These are phyloP conservation scores for Cystobasidiaceae sp. DNA, from an alignment of 1,284 basidiomycete genomes.

Conservation along the genomic window DNA sequence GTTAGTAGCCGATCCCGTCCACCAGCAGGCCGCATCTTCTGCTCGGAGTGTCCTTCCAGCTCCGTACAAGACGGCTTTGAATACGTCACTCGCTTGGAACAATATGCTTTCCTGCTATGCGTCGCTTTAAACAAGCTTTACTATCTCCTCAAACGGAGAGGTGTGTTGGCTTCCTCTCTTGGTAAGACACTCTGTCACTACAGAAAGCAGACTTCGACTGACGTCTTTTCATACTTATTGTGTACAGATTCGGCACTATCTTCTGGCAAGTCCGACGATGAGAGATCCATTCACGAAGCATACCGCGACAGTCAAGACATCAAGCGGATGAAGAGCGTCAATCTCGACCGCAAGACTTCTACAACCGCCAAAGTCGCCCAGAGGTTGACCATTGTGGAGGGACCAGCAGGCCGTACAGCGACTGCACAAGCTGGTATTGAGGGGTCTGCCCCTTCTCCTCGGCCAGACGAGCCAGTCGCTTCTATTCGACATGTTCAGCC, in stretches of 20 bases:
- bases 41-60: conserved; percentile 62
- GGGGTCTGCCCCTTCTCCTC: background rate
- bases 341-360: conserved; percentile 82
- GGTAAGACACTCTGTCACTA: no score
- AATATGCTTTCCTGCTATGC: conserved; percentile 94
- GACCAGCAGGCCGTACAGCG: conserved; percentile 79
- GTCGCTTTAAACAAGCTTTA: conserved; percentile 90
- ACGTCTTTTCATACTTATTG: no score
- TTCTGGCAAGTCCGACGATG: conserved; percentile 16
- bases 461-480: background rate
- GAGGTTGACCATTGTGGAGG: conserved; percentile 91
- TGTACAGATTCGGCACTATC: conserved; percentile 6
- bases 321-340: conserved; percentile 85
- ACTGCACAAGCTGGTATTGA: conserved; percentile 35
- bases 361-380: conserved; percentile 87
- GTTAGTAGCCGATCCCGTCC: background rate
- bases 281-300: conserved; percentile 48
- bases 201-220: no score
- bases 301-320: conserved; percentile 84
- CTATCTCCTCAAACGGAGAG: conserved; percentile 82
- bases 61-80: conserved; percentile 64
- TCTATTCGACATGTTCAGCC: conserved; percentile 10
- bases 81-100: conserved; percentile 87
- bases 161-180: conserved; percentile 74
- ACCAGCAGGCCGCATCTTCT: conserved; percentile 55